Conservation (phyloP, 225 moss, liverwort and hornwort genomes). For the Rhytidiadelphus loreus region DNA sequence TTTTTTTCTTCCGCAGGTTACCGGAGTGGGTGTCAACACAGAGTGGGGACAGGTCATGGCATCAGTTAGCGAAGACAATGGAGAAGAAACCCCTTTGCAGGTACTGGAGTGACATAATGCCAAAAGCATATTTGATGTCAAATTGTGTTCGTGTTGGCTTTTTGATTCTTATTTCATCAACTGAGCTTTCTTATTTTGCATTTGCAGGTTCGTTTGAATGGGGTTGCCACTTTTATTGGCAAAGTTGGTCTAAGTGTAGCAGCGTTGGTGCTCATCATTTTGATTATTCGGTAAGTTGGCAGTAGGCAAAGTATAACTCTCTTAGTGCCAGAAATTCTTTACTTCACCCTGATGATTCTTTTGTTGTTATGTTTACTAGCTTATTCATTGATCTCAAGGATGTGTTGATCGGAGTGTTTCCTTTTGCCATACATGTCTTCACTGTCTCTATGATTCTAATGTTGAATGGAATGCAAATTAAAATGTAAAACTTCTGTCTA, state of each 20-base stretch:
- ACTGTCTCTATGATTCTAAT: background rate
- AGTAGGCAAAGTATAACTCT: background rate
- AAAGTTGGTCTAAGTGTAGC: constrained; percentile 80
- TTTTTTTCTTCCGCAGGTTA: constrained; percentile 34
- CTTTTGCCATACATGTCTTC: background rate
- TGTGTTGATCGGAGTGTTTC: background rate
- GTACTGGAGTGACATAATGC: background rate
- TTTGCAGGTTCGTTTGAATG: constrained; percentile 86
- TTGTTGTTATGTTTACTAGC: background rate
- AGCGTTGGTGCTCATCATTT: constrained; percentile 53
- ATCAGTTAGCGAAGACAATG: constrained; percentile 84
- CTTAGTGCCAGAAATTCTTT: background rate
- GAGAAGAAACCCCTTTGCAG: constrained; percentile 97
- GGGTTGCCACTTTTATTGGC: constrained; percentile 90
- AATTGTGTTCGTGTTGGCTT: background rate
- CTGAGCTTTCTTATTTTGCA: background rate
- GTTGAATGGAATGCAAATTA: background rate
- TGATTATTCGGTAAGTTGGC: constrained; percentile 56
- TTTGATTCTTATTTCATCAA: background rate
- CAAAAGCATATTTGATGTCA: background rate
- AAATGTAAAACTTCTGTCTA: too few species aligned
- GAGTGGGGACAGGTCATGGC: constrained; percentile 99
- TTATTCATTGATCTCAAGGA: background rate
- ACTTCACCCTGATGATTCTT: background rate
- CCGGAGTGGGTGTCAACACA: constrained; percentile 72